Evolutionary conservation across 2,329 filamentous ascomycete genomes (phyloP), one percentile per base, ranked within the genome.

Genomic region (Clonostachys solani): DNA sequence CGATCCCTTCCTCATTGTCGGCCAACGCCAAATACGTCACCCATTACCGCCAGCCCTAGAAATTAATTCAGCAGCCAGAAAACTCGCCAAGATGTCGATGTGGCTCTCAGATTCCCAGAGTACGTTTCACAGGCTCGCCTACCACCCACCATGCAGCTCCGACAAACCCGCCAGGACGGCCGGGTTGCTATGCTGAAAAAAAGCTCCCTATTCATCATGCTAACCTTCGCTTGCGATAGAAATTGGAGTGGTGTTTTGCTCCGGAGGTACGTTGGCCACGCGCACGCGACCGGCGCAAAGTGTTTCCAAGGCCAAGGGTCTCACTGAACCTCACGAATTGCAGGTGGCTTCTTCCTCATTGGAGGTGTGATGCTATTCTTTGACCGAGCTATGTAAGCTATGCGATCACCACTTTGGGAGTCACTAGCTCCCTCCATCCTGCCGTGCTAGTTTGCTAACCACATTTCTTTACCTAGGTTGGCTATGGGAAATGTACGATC

Each of bases 341-440:
- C 65, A 95, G 92, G 92, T 67, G 90, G 88, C 56, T 86, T 97
- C 75, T 99, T 99, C 77, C 82, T 99, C 48, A 81, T 96, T 63
- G 89, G 90, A 62, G 94, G 94, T 51, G 89, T 99, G 10, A 79
- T 99, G 70, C 81, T 99, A 71, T 97, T 99, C 75, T 99, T 99
- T 74, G 94, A 99, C 71, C 84, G 94, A 55, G 89, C 94, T 61
- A 92, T 97, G 89, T 92, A 75, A 62, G 84, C 23, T 29, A 29
- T 29, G 23, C 23, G 23, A 29, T 29, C 23, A 29, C 8, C 23
- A 10, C 23, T 10, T 3, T 29, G 10, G 23, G 23, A 29, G 23
- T 29, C 23, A 29, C 9, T 29, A 29, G 23, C 23, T 29, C 10
- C 10, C 18, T 19, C 18, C 23, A 9, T 48, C 44, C 36, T 42